Base-by-base conservation (phyloP, 169 alveolate species). In the Miamiensis avidus region DNA sequence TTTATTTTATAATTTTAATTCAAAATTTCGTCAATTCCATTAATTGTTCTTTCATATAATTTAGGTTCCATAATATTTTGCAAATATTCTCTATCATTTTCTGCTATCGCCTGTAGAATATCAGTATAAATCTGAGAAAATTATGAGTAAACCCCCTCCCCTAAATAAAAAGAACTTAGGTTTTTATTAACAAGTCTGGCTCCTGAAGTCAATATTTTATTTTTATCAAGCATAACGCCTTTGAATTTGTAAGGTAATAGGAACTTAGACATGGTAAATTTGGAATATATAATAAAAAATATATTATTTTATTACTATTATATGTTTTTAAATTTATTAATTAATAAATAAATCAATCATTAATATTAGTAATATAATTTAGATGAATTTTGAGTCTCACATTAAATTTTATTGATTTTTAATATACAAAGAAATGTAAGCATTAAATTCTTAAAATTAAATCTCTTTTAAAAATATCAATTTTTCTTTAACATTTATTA, bases 101-200 rank as follows among this genome's bases (percentile, higher is more conserved):
- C 84, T 1, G 77, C 76, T 4, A 79, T 79, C 29, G 84, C 84
- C 31, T 79, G 73, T 64, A 79, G 64, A 49, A 65, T 72, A 1
- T 79, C 76, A n/a, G 84, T 32, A 31, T 79, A 79, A 16, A 79
- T 49, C 25, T 72, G n/a, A 64, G 76, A 49, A 64, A 79, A 79
- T 65, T 79, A 34, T 32, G 34, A 27, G 25, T 79, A 72, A 34
- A 72, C 64, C 4, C 84, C 84, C 64, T 79, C 74, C 0, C 84
- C 84, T 25, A 79, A 64, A 49, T 49, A 79, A 32, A 49, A 49
- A 49, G 69, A 11, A 49, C 26, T 20, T 49, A 11, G 20, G 20
- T 49, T 11, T 49, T 49, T 49, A 49, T 49, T 49, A 11, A 49
- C 26, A 11, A 49, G 69, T 49, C 20, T 49, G 20, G 4, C 20